Base-by-base conservation (phyloP, 345 rosid genomes). In the Bretschneidera sinensis region DNA sequence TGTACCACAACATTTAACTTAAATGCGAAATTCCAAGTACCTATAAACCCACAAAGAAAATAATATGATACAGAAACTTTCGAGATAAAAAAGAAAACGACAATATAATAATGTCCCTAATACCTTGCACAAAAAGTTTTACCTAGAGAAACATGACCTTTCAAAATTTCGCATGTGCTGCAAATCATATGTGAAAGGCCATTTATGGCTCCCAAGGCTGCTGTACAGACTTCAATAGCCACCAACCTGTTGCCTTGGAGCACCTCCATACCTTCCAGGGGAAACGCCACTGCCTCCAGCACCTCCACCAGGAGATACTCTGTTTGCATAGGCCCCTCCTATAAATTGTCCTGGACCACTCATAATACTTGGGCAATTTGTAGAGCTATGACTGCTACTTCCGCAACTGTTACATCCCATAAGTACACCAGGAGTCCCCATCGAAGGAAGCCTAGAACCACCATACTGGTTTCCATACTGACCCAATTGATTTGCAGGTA, bases 311-410 rank as follows among this genome's bases (percentile, higher is more conserved):
- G 73, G 25, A 43, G 74, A 66, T 19, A 55, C 43, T 24, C 73
- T 71, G 60, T 58, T 78, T 59, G 64, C 14, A 64, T 76, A 64
- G 13, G 55, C 55, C 19, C 75, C 79, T 31, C 73, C 77, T 50
- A 52, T 21, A 4, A 85, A 62, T 23, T 78, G 81, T 57, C 63
- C 72, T 9, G 83, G 86, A 56, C 74, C 76, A 59, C 65, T 81
- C 84, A 85, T 74, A 51, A 81, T 65, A 67, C 84, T 89, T 6
- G 96, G 91, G 58, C 96, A 89, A 64, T 85, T 85, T n/a, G 70
- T 57, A 2, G 88, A 68, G 74, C 48, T 78, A 68, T 89, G 98
- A 53, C 89, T 81, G n/a, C 71, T 62, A 59, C 62, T 70, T 9
- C 96, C 94, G n/a, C 91, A 92, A 50, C 79, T 72, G 55, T 49